These are phyloP conservation scores for Globisporangium middletonii DNA, from an alignment of 352 stramenopile genomes.

Conservation along the genomic window DNA sequence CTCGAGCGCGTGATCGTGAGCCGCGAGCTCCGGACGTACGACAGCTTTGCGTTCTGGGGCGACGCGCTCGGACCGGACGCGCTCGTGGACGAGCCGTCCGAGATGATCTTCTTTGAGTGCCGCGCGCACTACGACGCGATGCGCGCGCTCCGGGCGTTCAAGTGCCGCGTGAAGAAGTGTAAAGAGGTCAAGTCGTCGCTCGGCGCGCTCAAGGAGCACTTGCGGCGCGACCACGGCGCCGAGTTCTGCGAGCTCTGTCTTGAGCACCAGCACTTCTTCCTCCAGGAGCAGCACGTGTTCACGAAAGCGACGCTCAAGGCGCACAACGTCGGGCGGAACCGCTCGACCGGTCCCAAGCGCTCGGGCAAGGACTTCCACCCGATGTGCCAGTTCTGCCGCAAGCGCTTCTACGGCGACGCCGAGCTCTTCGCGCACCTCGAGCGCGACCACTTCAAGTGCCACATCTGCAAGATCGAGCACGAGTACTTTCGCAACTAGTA, in stretches of 20 bases:
- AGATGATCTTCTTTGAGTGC: constrained; percentile 79
- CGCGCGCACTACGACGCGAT: constrained; percentile 52
- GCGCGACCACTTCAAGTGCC: constrained; percentile 88
- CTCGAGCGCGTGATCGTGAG: constrained; percentile 68
- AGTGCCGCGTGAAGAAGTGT: constrained; percentile 62
- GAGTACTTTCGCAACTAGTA: constrained; percentile 90
- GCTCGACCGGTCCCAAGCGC: constrained; percentile 33
- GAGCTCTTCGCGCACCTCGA: constrained; percentile 85
- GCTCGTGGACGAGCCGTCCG: constrained; percentile 59
- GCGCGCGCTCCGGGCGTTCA: constrained; percentile 48
- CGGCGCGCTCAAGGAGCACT: constrained; percentile 60
- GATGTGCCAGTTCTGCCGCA: constrained; percentile 87
- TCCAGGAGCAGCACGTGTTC: constrained; percentile 78
- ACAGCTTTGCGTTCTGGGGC: constrained; percentile 76
- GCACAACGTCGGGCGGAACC: constrained; percentile 55
- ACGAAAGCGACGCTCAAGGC: constrained; percentile 59
- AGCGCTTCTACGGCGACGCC: constrained; percentile 80
- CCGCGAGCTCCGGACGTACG: constrained; percentile 28
- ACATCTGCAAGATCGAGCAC: constrained; percentile 85
- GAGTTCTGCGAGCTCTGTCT: constrained; percentile 81
- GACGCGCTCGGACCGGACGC: constrained; percentile 58
- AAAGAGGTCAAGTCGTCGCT: constrained; percentile 43
- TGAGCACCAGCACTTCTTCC: constrained; percentile 71
- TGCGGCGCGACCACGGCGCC: constrained; percentile 52
- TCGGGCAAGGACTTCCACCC: constrained; percentile 79